phyloP scores from a whole-genome alignment of 306 rosid genomes.

The Mimosa bimucronata region DNA sequence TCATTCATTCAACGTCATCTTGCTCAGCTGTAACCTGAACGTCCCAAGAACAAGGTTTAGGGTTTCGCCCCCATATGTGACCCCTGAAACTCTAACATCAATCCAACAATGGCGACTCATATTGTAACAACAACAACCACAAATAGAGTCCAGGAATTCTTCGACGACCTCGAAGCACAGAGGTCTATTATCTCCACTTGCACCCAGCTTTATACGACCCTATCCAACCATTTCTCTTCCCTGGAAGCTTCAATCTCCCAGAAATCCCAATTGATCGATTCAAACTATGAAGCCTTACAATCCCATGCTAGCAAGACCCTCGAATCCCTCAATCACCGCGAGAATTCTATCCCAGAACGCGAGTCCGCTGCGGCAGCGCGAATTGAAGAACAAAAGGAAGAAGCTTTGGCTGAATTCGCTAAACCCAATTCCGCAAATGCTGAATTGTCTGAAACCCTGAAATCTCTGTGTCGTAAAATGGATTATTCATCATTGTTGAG shows the following conservation, averaged over 20 bases:
- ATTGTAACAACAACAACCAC: conserved; percentile 43
- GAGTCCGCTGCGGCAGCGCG: conserved; percentile 60
- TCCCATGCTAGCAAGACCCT: conserved; percentile 52
- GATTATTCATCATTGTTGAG: conserved; percentile 55
- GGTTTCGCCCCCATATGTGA: neutral
- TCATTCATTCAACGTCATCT: neutral
- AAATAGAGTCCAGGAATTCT: conserved; percentile 57
- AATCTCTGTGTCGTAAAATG: conserved; percentile 66
- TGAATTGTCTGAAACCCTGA: conserved; percentile 55
- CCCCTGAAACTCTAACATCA: neutral
- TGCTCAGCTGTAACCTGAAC: neutral
- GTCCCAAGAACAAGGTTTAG: conserved; percentile 39
- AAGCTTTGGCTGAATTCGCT: conserved; percentile 58
- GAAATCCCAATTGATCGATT: conserved; percentile 63
- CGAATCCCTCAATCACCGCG: conserved; percentile 52
- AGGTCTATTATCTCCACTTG: conserved; percentile 56
- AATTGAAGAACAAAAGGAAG: conserved; percentile 53
- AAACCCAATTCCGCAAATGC: conserved; percentile 6
- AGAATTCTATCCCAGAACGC: conserved; percentile 61
- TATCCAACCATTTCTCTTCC: conserved; percentile 56
- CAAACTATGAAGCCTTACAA: conserved; percentile 56
- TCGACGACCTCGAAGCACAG: conserved; percentile 62
- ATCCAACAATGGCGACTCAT: conserved; percentile 57
- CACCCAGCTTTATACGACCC: conserved; percentile 56
- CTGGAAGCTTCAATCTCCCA: conserved; percentile 56